Base-by-base conservation (phyloP, 1,284 basidiomycete species). In the Xerocomus subilludens region DNA sequence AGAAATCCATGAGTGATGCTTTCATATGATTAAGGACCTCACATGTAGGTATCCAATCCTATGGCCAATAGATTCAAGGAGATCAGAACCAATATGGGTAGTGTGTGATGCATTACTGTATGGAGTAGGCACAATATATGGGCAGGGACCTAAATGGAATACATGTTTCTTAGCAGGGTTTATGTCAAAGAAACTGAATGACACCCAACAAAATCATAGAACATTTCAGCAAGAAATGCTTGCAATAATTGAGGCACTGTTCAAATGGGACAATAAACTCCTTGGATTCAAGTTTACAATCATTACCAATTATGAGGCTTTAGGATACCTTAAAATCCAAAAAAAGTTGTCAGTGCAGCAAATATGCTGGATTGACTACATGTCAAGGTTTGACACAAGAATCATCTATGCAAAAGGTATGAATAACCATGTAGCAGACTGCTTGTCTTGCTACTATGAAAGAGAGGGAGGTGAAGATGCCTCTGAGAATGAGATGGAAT, bases 51-150 rank as follows among this genome's bases (percentile, higher is more conserved):
- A 35, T 33, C 68, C 32, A 13, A 47, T 70, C 14, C 30, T 64
- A 4, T 4, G 30, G 5, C 68, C 33, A 2, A 64, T 70, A 6
- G 62, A 70, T 27, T 62, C 51, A 2, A 21, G 32, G 13, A 42
- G 35, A 21, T 9, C 32, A 9, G 83, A 86, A 56, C 81, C 84
- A 0, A 87, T 88, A 9, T 88, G 86, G 85, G 66, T 88, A 0
- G 85, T 88, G 5, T 86, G 85, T 65, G 84, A 89, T 62, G 84
- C 86, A 0, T 88, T 84, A 0, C 78, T 82, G 0, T 79, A 81
- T 4, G 85, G 87, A 0, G 75, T 87, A 1, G 85, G 87, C 0
- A 83, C 84, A 0, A 76, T 87, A 74, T 85, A 86, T 88, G n/a
- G 62, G 20, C 62, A 63, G 21, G 62, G 62, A 9, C 16, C 38